A percentile compares a stretch with the other conserved stretches of the same genome.
These are phyloP conservation scores for Phyllosticta paracitricarpa DNA, from an alignment of 2,329 filamentous ascomycete species.

Conservation along the genomic window DNA sequence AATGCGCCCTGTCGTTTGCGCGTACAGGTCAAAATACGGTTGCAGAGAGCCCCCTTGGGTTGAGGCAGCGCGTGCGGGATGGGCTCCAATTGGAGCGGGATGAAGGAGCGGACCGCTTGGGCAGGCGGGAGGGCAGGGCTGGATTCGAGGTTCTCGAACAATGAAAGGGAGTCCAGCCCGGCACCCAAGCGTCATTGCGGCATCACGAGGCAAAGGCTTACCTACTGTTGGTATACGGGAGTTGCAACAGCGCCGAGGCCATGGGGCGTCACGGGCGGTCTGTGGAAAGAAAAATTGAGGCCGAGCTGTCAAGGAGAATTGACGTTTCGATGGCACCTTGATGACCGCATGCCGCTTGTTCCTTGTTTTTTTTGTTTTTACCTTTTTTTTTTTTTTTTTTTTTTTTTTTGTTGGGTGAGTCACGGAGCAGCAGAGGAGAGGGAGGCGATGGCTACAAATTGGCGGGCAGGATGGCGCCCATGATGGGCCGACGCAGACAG, in stretches of 20 bases:
- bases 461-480: not conserved
- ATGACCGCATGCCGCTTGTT: not conserved
- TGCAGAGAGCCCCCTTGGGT: not conserved
- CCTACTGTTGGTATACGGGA: too few relatives aligned
- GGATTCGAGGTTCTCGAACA: not conserved
- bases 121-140: not conserved
- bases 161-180: not conserved
- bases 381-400: too few relatives aligned
- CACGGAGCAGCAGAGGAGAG: not conserved
- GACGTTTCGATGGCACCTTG: not conserved
- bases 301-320: not conserved
- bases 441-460: not conserved
- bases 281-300: not conserved
- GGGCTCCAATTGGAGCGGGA: slow-evolving; percentile 2
- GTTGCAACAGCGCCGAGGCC: not conserved
- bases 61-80: not conserved
- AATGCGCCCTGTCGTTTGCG: not conserved
- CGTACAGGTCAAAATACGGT: not conserved
- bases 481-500: too few relatives aligned
- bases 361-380: too few relatives aligned
- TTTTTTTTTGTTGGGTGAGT: not conserved
- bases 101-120: not conserved
- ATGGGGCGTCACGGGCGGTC: not conserved
- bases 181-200: not conserved
- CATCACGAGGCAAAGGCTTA: slow-evolving; percentile 3